Conservation (phyloP, 2,329 filamentous ascomycete genomes). For the Calonectria henricotiae region DNA sequence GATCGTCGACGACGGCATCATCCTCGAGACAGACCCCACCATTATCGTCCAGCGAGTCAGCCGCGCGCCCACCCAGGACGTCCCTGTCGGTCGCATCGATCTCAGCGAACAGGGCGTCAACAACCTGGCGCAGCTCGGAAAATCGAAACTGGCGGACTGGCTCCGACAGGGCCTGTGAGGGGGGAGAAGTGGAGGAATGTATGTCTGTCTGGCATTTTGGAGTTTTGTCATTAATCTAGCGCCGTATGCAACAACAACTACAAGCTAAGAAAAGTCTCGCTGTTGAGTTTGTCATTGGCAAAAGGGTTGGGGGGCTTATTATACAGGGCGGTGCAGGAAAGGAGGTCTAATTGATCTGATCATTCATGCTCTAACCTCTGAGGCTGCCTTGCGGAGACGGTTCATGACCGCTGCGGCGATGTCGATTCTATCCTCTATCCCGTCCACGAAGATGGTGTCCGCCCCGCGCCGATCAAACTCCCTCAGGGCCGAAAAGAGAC, state of each 20-base stretch:
- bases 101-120: conserved; percentile 95
- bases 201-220: conserved; percentile 44
- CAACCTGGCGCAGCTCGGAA: conserved; percentile 94
- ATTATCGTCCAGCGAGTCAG: conserved; percentile 94
- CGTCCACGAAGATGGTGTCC: conserved; percentile 91
- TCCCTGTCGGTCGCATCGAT: conserved; percentile 94
- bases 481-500: conserved; percentile 88
- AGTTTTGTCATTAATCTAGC: conserved; percentile 54
- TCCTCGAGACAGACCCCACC: conserved; percentile 96
- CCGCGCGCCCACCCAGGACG: conserved; percentile 91
- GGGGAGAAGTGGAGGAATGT: conserved; percentile 18
- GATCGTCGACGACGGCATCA: conserved; percentile 94
- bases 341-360: conserved; percentile 54
- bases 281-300: conserved; percentile 47
- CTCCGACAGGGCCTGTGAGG: conserved; percentile 84
- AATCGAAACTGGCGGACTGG: conserved; percentile 91
- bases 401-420: conserved; percentile 93
- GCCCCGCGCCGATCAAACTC: conserved; percentile 86
- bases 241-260: conserved; percentile 50
- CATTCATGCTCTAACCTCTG: conserved; percentile 69
- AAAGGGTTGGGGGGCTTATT: conserved; percentile 40
- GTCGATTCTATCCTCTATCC: conserved; percentile 84
- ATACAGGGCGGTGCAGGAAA: conserved; percentile 50
- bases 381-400: conserved; percentile 83
- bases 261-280: conserved; percentile 46